These are phyloP conservation scores for Zychaea mexicana DNA, from an alignment of 371 early-diverging fungal species.

Conservation along the genomic window DNA sequence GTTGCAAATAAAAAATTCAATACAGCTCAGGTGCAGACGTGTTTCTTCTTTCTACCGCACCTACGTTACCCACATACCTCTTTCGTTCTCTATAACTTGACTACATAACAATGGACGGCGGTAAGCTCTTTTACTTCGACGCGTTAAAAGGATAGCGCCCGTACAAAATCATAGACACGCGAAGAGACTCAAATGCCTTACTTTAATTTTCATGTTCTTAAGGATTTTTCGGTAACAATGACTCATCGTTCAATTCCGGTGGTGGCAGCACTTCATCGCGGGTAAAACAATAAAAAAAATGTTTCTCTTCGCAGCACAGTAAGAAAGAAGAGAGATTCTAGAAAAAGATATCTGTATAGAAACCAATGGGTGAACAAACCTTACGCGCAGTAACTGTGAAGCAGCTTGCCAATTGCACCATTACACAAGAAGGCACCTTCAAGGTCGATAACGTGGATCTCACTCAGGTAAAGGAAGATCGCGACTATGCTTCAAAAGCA, in stretches of 20 bases:
- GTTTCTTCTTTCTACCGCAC: background rate
- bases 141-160: no score
- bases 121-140: background rate
- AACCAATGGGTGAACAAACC: slow-evolving; percentile 42
- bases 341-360: slow-evolving; percentile 17
- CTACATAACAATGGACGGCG: background rate
- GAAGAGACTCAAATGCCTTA: no score
- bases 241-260: background rate
- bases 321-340: background rate
- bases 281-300: background rate
- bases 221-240: slow-evolving; percentile 4
- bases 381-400: slow-evolving; percentile 78
- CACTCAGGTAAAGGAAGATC: slow-evolving; percentile 58
- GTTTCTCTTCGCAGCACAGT: background rate
- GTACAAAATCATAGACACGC: no score
- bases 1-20: background rate
- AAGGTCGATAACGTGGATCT: slow-evolving; percentile 68
- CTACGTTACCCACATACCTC: no score
- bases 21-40: background rate
- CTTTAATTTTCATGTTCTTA: background rate
- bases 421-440: slow-evolving; percentile 54
- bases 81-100: no score
- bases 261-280: background rate
- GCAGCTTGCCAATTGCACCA: slow-evolving; percentile 55
- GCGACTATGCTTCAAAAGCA: no score